A percentile compares a stretch with the other conserved stretches of the same genome.
Conservation (phyloP, 306 rosid species). For the Abrus precatorius region DNA sequence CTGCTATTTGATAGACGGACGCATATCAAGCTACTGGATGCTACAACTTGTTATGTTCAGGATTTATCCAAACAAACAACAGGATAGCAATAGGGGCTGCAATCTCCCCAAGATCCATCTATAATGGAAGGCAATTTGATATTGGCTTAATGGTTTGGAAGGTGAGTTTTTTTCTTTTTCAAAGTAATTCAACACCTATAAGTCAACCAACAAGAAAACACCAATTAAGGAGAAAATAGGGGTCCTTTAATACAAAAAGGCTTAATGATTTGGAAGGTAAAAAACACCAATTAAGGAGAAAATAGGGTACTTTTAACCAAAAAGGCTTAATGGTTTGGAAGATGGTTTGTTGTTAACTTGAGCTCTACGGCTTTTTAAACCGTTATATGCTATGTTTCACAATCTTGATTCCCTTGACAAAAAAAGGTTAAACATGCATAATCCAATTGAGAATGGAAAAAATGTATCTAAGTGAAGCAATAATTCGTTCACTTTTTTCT, state of each 20-base stretch:
- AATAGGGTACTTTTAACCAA: not conserved
- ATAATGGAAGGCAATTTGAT: slow-evolving; percentile 88
- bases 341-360: slow-evolving; percentile 25
- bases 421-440: slow-evolving; percentile 32
- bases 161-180: slow-evolving; percentile 56
- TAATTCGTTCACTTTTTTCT: slow-evolving; percentile 43
- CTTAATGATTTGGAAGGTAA: slow-evolving; percentile 24
- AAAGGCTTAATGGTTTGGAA: slow-evolving; percentile 31
- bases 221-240: slow-evolving; percentile 43
- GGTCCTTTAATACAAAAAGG: slow-evolving; percentile 13
- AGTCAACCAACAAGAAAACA: slow-evolving; percentile 33
- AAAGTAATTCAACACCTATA: slow-evolving; percentile 17
- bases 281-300: slow-evolving; percentile 36
- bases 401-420: slow-evolving; percentile 37
- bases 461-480: slow-evolving; percentile 46
- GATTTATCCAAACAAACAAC: slow-evolving; percentile 96
- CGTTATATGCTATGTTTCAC: slow-evolving; percentile 38
- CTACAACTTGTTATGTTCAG: slow-evolving; percentile 95
- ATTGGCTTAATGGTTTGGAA: slow-evolving; percentile 98
- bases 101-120: slow-evolving; percentile 88
- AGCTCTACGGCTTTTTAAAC: slow-evolving; percentile 43
- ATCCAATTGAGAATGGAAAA: slow-evolving; percentile 30
- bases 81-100: slow-evolving; percentile 98
- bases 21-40: slow-evolving; percentile 99
- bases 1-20: slow-evolving; percentile 71